Evolutionary conservation across 2,329 filamentous ascomycete species (phyloP), one percentile per base, ranked within the genome.

Genomic region (Aspergillus sp.): DNA sequence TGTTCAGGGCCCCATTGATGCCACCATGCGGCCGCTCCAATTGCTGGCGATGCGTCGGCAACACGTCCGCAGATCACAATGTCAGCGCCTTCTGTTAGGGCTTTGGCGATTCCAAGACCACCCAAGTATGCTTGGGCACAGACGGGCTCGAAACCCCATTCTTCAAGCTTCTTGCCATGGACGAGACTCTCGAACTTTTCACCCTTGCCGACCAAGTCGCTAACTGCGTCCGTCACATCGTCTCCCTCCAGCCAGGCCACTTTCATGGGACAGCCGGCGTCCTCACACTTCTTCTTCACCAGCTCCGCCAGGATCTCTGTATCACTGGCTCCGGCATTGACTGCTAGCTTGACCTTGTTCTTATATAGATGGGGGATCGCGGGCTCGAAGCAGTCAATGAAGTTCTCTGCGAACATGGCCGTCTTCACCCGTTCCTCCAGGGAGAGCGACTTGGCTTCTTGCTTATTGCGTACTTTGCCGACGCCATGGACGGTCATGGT

Each of bases 21-120:
- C 58, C 60, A 66, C 62, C 55, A 67, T 5, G 59, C 62, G 9
- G 63, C 66, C 32, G 55, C 58, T 13, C 56, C 65, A 32, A 66
- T 66, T 17, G 62, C 61, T 9, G 60, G 66, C n/a, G 48, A 62
- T 2, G 63, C 65, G 62, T 73, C 70, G 0, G 71, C 62, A 11
- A 71, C 64, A 11, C 68, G 64, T 6, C 71, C 72, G 54, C 62
- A 69, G 36, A 71, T 58, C 39, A 74, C 67, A 17, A 71, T 68
- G 49, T 72, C 65, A 2, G 70, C 70, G 0, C 69, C 71, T 4
- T 58, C 52, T 3, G 59, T 41, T 1, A 73, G 56, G 4, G 66
- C 70, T n/a, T 66, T 57, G 2, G 63, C 67, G 20, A 73, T 71
- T 3, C 67, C 61, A 45, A 48, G 45, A 5, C 45, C 44, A 0